phyloP scores from a whole-genome alignment of 768 basidiomycete species.

The Pisolithus microcarpus region DNA sequence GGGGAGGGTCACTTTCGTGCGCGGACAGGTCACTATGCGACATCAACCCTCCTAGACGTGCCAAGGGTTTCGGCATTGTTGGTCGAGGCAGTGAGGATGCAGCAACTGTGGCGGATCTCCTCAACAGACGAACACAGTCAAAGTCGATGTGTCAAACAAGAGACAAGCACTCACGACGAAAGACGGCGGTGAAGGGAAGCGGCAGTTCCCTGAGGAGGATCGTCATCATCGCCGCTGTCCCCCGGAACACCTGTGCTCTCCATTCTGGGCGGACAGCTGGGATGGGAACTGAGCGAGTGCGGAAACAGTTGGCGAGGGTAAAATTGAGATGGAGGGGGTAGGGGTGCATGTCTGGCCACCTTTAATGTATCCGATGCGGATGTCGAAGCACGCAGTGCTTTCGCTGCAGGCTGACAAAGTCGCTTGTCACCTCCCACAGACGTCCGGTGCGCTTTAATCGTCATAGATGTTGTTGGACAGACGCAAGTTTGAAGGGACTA shows the following conservation, averaged over 20 bases:
- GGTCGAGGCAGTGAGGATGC: conserved; percentile 8
- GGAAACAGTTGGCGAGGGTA: conserved; percentile 36
- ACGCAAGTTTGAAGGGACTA: no score
- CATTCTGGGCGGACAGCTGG: conserved; percentile 25
- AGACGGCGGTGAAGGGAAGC: conserved; percentile 40
- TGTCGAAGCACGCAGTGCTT: conserved; percentile 37
- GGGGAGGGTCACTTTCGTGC: conserved; percentile 8
- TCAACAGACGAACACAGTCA: not conserved
- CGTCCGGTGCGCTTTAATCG: no score
- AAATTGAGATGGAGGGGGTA: conserved; percentile 43
- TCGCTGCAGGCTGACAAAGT: conserved; percentile 20
- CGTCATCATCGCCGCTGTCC: conserved; percentile 12
- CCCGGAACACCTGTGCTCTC: not conserved
- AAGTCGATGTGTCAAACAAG: not conserved
- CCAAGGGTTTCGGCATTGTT: conserved; percentile 10
- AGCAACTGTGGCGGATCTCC: conserved; percentile 10
- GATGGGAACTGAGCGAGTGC: conserved; percentile 44
- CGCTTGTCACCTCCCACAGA: conserved; percentile 19
- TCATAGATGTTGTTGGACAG: no score
- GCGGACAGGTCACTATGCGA: conserved; percentile 15
- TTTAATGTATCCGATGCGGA: conserved; percentile 50
- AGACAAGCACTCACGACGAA: conserved; percentile 36
- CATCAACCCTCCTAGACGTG: conserved; percentile 12
- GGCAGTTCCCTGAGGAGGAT: conserved; percentile 19
- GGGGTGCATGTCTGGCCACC: conserved; percentile 44